A percentile compares a stretch with the other conserved stretches of the same genome.
Conservation (phyloP, 371 early-diverging fungal species). For the Entomophthora muscae region DNA sequence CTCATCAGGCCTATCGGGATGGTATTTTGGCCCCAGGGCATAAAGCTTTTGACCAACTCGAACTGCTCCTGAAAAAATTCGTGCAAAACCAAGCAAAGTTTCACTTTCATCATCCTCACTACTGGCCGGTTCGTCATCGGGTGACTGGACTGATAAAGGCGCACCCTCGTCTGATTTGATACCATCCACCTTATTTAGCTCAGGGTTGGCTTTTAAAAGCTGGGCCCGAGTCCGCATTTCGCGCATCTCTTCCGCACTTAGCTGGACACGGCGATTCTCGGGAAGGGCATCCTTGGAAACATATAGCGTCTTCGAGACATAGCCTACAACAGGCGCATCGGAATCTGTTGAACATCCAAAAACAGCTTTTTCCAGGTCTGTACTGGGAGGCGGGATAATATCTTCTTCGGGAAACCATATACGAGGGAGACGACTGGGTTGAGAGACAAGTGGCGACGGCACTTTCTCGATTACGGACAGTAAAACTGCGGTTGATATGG, state of each 20-base stretch:
- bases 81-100: constrained; percentile 74
- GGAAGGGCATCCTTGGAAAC: constrained; percentile 58
- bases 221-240: constrained; percentile 41
- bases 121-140: neutral
- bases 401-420: constrained; percentile 43
- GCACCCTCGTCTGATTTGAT: constrained; percentile 14
- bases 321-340: constrained; percentile 52
- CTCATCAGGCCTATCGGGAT: constrained; percentile 38
- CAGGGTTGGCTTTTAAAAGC: constrained; percentile 14
- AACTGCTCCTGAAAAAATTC: constrained; percentile 82
- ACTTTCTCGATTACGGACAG: constrained; percentile 71
- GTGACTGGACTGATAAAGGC: constrained; percentile 3
- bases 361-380: constrained; percentile 38
- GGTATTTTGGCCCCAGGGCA: constrained; percentile 88
- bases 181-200: constrained; percentile 14
- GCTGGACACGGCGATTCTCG: constrained; percentile 38
- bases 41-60: constrained; percentile 67
- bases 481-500: constrained; percentile 52
- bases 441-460: constrained; percentile 73
- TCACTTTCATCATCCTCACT: constrained; percentile 20
- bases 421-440: constrained; percentile 56
- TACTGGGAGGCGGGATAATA: constrained; percentile 16
- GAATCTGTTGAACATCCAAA: constrained; percentile 30
- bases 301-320: constrained; percentile 85
- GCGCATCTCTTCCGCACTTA: constrained; percentile 84